Evolutionary conservation across 1,139 yeast species (phyloP).

Genomic region (Kazachstania sp.): DNA sequence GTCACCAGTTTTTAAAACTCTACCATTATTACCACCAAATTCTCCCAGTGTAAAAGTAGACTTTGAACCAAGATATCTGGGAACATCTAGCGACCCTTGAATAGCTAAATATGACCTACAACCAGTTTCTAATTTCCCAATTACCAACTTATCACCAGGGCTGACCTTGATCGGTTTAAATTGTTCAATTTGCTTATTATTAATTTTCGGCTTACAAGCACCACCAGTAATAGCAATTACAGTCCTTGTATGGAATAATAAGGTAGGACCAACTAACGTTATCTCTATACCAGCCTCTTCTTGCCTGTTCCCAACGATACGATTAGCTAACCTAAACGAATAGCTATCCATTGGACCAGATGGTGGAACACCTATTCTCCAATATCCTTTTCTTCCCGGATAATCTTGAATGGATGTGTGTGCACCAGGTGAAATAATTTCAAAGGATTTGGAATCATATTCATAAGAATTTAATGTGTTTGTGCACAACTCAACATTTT

Average conservation of each 20-base stretch:
- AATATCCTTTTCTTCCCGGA: conserved; percentile 84
- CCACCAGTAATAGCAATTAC: conserved; percentile 86
- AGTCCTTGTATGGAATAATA: conserved; percentile 73
- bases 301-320: conserved; percentile 77
- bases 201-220: conserved; percentile 52
- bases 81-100: conserved; percentile 89
- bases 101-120: conserved; percentile 86
- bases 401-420: conserved; percentile 93
- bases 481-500: conserved; percentile 73
- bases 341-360: conserved; percentile 97
- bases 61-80: conserved; percentile 90
- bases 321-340: conserved; percentile 80
- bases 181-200: conserved; percentile 48
- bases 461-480: conserved; percentile 77
- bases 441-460: conserved; percentile 77
- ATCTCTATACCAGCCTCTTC: conserved; percentile 85
- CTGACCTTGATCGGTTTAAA: conserved; percentile 65
- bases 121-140: conserved; percentile 75
- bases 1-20: conserved; percentile 86
- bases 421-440: conserved; percentile 80
- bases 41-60: conserved; percentile 93
- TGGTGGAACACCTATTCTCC: conserved; percentile 96
- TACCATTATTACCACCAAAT: conserved; percentile 91
- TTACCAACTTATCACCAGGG: conserved; percentile 66
- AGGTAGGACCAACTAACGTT: conserved; percentile 78